Evolutionary conservation across 2,329 filamentous ascomycete genomes (phyloP), one percentile per base, ranked within the genome.

Genomic region (Lachnellula hyalina): DNA sequence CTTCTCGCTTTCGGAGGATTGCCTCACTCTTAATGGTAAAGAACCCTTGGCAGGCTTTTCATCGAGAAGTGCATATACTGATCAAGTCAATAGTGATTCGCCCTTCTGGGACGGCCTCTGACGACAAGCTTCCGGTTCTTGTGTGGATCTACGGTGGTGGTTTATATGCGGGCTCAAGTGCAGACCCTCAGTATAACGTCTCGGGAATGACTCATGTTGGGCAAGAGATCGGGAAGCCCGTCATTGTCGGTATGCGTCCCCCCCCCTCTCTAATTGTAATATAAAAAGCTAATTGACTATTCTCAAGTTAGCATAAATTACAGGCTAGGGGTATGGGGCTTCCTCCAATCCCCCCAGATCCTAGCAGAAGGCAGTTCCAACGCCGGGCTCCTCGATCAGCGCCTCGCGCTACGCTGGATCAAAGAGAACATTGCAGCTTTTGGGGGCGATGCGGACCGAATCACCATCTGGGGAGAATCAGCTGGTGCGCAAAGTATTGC

Each of bases 291-390:
- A n/a, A 49, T 34, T 57, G 28, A 54, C 41, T 28, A 40, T n/a
- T 47, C 12, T 21, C 11, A 40, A 71, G 53, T 85, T 44, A 79
- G 75, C 65, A 77, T 84, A 64, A 80, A 80, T 68, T 83, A 87
- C 67, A 77, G 86, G 4, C 76, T 88, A 36, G 82, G 82, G 2
- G 78, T 81, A 2, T 73, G 89, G 65, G 88, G 88, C 0, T 90
- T 91, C 69, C 69, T 89, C 44, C 77, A 80, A 25, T 83, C 80
- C 83, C 70, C 71, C 7, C 61, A 79, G 54, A 73, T 81, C 12
- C 72, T 76, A 1, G 70, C 70, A 9, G 61, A 79, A 54, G 63
- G 80, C 36, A 71, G 83, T 50, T 89, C 89, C 57, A 90, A 89
- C 58, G 71, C 85, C 11, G 86, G 86, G 1, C 69, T 87, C 45